Evolutionary conservation across 208 protist genomes (phyloP).

Genomic region (Crithidia brevicula): DNA sequence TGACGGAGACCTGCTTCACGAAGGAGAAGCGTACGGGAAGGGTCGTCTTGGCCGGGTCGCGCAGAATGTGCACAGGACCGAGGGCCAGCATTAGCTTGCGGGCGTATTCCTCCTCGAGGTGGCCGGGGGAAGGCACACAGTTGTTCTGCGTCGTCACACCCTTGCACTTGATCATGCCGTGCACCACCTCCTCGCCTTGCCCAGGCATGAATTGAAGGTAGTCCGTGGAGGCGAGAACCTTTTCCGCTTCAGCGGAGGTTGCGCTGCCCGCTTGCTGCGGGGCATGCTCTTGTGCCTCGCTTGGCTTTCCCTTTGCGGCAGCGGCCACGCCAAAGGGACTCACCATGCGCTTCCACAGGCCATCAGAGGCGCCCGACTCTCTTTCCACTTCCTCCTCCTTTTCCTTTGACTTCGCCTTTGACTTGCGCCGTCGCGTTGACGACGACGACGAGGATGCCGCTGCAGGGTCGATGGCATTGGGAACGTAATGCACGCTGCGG

Average conservation of each 20-base stretch:
- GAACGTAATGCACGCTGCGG: slow-evolving; percentile 88
- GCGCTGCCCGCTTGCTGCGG: not conserved
- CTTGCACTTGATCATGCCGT: slow-evolving; percentile 89
- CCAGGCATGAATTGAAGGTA: slow-evolving; percentile 79
- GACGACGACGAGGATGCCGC: not conserved
- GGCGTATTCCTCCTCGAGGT: slow-evolving; percentile 77
- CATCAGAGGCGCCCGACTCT: not conserved
- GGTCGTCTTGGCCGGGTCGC: slow-evolving; percentile 61
- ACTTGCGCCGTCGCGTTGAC: not conserved
- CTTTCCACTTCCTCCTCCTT: not conserved
- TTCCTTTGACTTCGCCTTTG: not conserved
- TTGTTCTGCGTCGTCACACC: slow-evolving; percentile 76
- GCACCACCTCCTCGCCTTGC: slow-evolving; percentile 64
- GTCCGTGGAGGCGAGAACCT: slow-evolving; percentile 25
- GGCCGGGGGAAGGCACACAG: slow-evolving; percentile 76
- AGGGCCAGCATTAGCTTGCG: slow-evolving; percentile 88
- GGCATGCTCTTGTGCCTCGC: not conserved
- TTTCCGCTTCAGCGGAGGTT: slow-evolving; percentile 7
- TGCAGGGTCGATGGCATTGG: not conserved
- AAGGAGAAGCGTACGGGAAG: slow-evolving; percentile 75
- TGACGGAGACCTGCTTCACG: slow-evolving; percentile 64
- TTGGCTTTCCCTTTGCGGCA: not conserved
- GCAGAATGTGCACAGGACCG: slow-evolving; percentile 81
- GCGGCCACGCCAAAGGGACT: slow-evolving; percentile 10
- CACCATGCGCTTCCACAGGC: slow-evolving; percentile 22